Conservation (phyloP, 345 rosid species). For the Cardamine chenopodiifolia region DNA sequence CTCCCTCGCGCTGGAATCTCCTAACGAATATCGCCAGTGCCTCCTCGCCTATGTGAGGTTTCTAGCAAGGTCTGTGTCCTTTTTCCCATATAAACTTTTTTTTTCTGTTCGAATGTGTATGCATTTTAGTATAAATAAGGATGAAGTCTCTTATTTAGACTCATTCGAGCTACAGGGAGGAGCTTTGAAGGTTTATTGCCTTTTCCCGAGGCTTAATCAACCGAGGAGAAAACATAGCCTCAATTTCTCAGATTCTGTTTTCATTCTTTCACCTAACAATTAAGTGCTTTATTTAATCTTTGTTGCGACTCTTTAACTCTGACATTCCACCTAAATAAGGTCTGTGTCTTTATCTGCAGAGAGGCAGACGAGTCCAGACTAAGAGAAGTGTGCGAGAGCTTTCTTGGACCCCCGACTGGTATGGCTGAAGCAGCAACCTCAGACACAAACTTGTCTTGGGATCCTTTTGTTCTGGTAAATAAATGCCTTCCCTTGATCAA, state of each 20-base stretch:
- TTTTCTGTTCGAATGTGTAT: background rate
- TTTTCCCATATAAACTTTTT: slow-evolving; percentile 7
- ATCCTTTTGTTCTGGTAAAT: slow-evolving; percentile 86
- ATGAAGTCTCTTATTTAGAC: slow-evolving; percentile 4
- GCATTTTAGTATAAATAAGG: background rate
- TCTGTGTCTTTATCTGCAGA: slow-evolving; percentile 49
- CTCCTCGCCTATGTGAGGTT: slow-evolving; percentile 91
- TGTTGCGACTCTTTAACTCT: background rate
- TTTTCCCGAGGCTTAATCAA: background rate
- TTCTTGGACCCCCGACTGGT: slow-evolving; percentile 97
- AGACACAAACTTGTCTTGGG: slow-evolving; percentile 70
- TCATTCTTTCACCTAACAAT: background rate
- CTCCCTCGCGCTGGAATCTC: slow-evolving; percentile 77
- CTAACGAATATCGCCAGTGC: slow-evolving; percentile 90
- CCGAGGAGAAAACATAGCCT: background rate
- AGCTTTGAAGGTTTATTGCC: background rate
- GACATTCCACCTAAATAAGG: background rate
- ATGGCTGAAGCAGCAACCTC: slow-evolving; percentile 62
- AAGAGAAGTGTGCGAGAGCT: slow-evolving; percentile 92
- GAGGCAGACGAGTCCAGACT: slow-evolving; percentile 96
- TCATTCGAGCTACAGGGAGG: background rate
- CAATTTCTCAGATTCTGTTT: slow-evolving; percentile 8
- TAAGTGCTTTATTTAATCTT: background rate
- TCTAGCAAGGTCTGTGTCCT: slow-evolving; percentile 68
- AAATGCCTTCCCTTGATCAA: slow-evolving; percentile 24